These are phyloP conservation scores for Cardamine chenopodiifolia DNA, from an alignment of 345 rosid genomes.

Conservation along the genomic window DNA sequence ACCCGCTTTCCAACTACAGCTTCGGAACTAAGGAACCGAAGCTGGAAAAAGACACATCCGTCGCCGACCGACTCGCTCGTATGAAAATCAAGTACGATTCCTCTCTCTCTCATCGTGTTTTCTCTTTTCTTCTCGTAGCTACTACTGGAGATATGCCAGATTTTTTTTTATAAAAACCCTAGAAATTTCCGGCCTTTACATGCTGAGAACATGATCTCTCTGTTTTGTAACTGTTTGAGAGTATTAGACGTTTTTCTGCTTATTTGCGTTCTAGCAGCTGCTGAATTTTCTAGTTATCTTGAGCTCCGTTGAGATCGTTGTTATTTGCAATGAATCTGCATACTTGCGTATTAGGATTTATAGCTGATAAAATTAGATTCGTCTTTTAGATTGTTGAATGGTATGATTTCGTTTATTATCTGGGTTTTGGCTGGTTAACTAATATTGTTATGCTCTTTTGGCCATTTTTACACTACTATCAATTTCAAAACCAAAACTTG, in stretches of 20 bases:
- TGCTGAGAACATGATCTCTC: conserved; percentile 26
- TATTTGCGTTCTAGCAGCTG: neutral
- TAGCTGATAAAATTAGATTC: neutral
- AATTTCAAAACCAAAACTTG: neutral
- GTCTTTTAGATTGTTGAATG: neutral
- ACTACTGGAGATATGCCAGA: neutral
- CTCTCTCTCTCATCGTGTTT: neutral
- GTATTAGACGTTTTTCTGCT: neutral
- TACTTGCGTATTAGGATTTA: neutral
- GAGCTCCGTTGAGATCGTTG: neutral
- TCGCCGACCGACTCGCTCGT: conserved; percentile 97
- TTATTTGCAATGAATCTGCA: neutral
- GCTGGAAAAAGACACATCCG: conserved; percentile 95
- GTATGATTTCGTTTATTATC: neutral
- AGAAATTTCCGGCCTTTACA: conserved; percentile 29
- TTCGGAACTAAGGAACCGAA: conserved; percentile 96
- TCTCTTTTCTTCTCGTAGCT: neutral
- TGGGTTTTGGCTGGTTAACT: neutral
- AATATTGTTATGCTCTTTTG: neutral
- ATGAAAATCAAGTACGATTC: conserved; percentile 85
- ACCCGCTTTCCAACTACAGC: conserved; percentile 91
- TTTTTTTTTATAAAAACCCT: conserved; percentile 43
- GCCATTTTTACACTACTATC: neutral
- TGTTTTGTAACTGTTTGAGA: conserved; percentile 1
- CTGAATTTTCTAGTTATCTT: conserved; percentile 2